Base-by-base conservation (phyloP, 768 basidiomycete genomes). In the Nidula microcarpa region DNA sequence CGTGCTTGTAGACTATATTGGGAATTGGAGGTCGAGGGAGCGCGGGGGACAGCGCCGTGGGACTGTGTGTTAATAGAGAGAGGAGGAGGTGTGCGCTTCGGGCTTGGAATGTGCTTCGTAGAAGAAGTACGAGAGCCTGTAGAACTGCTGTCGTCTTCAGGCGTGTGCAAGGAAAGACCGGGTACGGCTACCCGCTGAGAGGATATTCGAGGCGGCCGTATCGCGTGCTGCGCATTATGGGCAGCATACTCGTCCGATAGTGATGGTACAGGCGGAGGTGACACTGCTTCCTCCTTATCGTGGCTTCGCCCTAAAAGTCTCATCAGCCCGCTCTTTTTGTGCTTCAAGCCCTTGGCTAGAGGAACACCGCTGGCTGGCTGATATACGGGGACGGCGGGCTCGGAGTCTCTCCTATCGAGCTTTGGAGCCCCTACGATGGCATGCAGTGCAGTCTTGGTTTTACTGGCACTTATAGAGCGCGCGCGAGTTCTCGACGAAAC, bases 251-350 rank as follows among this genome's bases (percentile, higher is more conserved):
- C 60, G 50, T 78, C 75, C 4, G 73, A 68, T 33, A 81, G 60
- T 8, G 76, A 65, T 10, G 86, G 85, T 7, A 89, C 76, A 14
- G 88, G 84, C 5, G 84, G 84, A 1, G 79, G 78, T 6, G 68
- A 66, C 4, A 61, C 63, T 53, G 63, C 68, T 17, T 80, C 76
- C 41, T 80, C 78, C 61, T 68, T 74, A 43, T 83, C 77, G 49
- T 76, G 76, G 35, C 67, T 65, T 62, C 77, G 81, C 16, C 65
- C 68, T 14, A 92, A 91, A 9, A 93, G 69, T 49, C 86, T 75
- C 85, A 92, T 81, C 63, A 93, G 89, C 6, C 79, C 90, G 57
- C 89, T 91, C 65, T 87, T 91, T 74, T 87, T 91, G 55, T 86
- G 86, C 60, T 81, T 89, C 48, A 92, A 65, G 1, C 68, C 57